These are phyloP conservation scores for Colletotrichum higginsianum DNA, from an alignment of 2,329 filamentous ascomycete species.

Conservation along the genomic window DNA sequence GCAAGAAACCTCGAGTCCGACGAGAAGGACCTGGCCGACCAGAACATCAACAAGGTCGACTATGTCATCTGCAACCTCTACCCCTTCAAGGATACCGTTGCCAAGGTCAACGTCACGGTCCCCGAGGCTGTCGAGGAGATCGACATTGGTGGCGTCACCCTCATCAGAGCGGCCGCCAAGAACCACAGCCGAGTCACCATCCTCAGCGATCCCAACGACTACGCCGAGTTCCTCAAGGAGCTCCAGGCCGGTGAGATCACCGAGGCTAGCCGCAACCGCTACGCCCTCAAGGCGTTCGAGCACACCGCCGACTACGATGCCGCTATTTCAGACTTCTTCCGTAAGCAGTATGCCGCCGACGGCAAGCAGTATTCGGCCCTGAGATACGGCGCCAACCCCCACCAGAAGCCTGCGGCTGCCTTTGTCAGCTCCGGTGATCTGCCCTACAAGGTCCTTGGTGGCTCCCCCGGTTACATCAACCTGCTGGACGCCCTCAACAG, in stretches of 20 bases:
- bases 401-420: slow-evolving; percentile 96
- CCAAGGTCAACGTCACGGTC: slow-evolving; percentile 97
- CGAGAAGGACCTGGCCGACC: slow-evolving; percentile 95
- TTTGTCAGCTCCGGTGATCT: slow-evolving; percentile 81
- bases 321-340: slow-evolving; percentile 97
- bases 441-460: slow-evolving; percentile 95
- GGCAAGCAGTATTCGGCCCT: slow-evolving; percentile 87
- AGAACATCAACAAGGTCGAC: slow-evolving; percentile 96
- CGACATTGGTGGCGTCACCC: slow-evolving; percentile 96
- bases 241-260: slow-evolving; percentile 89
- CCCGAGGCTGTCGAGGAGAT: slow-evolving; percentile 98
- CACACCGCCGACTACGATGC: slow-evolving; percentile 97
- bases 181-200: slow-evolving; percentile 97
- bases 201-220: slow-evolving; percentile 93
- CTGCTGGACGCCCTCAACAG: slow-evolving; percentile 95
- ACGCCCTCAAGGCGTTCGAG: slow-evolving; percentile 97
- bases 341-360: slow-evolving; percentile 92
- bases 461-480: slow-evolving; percentile 97
- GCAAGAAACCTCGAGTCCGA: slow-evolving; percentile 95
- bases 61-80: slow-evolving; percentile 99
- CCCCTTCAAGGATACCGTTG: slow-evolving; percentile 98
- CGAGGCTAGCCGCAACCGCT: slow-evolving; percentile 86
- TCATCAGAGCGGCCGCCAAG: slow-evolving; percentile 96
- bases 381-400: slow-evolving; percentile 96
- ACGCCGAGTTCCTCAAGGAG: slow-evolving; percentile 93